Evolutionary conservation across 1,284 basidiomycete species (phyloP).

Genomic region (Lentinus polychrous): DNA sequence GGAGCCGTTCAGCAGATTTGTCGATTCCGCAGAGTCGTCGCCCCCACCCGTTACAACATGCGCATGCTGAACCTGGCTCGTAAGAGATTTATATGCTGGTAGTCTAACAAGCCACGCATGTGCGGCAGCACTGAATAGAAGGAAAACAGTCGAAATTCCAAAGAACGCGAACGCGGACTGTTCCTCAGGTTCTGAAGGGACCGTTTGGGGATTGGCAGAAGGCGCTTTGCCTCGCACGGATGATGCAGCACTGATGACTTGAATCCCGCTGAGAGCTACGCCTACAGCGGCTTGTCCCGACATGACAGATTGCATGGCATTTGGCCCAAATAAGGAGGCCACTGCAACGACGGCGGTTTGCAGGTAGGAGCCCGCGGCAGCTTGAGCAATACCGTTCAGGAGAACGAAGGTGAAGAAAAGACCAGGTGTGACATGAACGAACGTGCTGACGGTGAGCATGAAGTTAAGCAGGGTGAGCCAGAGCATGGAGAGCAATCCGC

Average conservation of each 20-base stretch:
- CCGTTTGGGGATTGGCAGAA: slow-evolving; percentile 21
- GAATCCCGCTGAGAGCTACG: slow-evolving; percentile 64
- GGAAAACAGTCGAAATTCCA: slow-evolving; percentile 58
- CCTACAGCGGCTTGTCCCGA: slow-evolving; percentile 75
- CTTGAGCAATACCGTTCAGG: slow-evolving; percentile 47
- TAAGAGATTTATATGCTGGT: slow-evolving; percentile 50
- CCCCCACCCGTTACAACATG: slow-evolving; percentile 1
- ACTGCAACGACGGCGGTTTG: slow-evolving; percentile 64
- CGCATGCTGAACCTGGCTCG: slow-evolving; percentile 32
- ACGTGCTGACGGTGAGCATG: slow-evolving; percentile 55
- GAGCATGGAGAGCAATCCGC: slow-evolving; percentile 17
- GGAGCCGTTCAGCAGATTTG: neutral
- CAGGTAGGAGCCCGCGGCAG: slow-evolving; percentile 57
- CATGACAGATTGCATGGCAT: slow-evolving; percentile 63
- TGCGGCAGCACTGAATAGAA: slow-evolving; percentile 43
- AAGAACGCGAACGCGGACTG: slow-evolving; percentile 69
- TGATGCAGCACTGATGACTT: slow-evolving; percentile 55
- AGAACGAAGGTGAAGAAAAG: slow-evolving; percentile 61
- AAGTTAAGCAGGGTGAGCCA: slow-evolving; percentile 41
- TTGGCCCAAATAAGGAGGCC: slow-evolving; percentile 65
- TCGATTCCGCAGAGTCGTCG: neutral
- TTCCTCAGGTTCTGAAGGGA: slow-evolving; percentile 35
- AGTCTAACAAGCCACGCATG: slow-evolving; percentile 52
- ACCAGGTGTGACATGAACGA: slow-evolving; percentile 41
- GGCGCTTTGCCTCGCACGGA: slow-evolving; percentile 35